Conservation (phyloP, 75 land plant genomes). For the Pinus albicaulis region DNA sequence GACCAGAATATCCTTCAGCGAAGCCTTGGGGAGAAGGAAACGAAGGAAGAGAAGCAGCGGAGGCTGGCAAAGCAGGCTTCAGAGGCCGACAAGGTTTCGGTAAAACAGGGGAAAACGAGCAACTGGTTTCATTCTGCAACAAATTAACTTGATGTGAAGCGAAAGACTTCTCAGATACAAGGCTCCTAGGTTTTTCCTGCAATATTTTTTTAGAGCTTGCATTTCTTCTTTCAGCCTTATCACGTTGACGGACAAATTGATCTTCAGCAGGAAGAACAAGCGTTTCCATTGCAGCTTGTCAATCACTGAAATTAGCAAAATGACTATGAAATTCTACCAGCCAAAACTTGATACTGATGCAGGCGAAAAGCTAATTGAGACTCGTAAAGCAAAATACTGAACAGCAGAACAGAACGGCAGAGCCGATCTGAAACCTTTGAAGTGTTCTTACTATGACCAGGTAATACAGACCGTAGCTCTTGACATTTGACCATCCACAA, state of each 20-base stretch:
- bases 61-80: neutral
- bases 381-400: too few species aligned
- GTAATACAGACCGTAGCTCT: neutral
- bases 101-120: neutral
- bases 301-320: neutral
- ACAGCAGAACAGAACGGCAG: neutral
- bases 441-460: neutral
- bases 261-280: conserved; percentile 11
- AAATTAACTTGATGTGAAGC: neutral
- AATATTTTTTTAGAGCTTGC: too few species aligned
- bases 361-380: too few species aligned
- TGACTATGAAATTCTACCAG: neutral
- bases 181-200: neutral
- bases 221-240: neutral
- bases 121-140: neutral
- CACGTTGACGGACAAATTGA: neutral
- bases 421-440: too few species aligned
- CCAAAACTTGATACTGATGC: neutral
- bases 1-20: neutral
- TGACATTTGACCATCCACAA: neutral
- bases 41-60: neutral
- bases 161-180: neutral
- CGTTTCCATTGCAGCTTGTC: neutral
- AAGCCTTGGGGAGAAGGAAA: neutral
- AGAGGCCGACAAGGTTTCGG: neutral